These are phyloP conservation scores for Posidonia australis DNA, from an alignment of 106 monocot species.

Conservation along the genomic window DNA sequence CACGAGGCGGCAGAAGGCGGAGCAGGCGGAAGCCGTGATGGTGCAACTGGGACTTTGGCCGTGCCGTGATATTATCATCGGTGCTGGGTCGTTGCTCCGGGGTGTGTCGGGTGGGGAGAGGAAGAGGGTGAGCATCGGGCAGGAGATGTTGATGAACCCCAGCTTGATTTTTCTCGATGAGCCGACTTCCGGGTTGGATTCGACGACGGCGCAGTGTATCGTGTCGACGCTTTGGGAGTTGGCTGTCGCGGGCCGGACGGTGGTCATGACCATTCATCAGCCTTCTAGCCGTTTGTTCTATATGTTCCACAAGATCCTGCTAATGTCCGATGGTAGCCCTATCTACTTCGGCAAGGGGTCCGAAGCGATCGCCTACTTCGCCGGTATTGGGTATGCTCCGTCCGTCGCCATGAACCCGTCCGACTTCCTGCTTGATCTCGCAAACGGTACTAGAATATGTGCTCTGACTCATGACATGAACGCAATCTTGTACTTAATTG, in stretches of 20 bases:
- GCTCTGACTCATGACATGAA: too few species aligned
- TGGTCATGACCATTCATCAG: conserved; percentile 13
- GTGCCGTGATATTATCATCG: conserved; percentile 82
- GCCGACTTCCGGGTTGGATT: too few species aligned
- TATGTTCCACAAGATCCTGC: conserved; percentile 42
- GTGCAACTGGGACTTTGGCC: neutral
- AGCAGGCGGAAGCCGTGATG: conserved; percentile 8
- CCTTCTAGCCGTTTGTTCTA: conserved; percentile 10
- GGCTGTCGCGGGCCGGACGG: conserved; percentile 2
- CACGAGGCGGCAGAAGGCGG: conserved; percentile 9
- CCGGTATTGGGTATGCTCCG: conserved; percentile 69
- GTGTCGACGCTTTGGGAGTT: conserved; percentile 1
- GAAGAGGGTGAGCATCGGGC: too few species aligned
- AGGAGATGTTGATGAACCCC: conserved; percentile 75
- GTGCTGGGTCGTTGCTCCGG: conserved; percentile 64
- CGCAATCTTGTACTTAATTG: too few species aligned
- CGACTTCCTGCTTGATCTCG: conserved; percentile 1
- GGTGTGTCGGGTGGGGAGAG: conserved; percentile 79
- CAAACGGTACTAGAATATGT: neutral
- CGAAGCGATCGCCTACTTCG: conserved; percentile 63
- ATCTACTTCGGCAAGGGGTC: conserved; percentile 73
- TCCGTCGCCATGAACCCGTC: conserved; percentile 74
- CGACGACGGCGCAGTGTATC: conserved; percentile 73
- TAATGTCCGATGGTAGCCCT: conserved; percentile 61
- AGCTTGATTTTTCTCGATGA: conserved; percentile 69